These are phyloP conservation scores for Biscogniauxia mediterranea DNA, from an alignment of 2,329 filamentous ascomycete species.

Conservation along the genomic window DNA sequence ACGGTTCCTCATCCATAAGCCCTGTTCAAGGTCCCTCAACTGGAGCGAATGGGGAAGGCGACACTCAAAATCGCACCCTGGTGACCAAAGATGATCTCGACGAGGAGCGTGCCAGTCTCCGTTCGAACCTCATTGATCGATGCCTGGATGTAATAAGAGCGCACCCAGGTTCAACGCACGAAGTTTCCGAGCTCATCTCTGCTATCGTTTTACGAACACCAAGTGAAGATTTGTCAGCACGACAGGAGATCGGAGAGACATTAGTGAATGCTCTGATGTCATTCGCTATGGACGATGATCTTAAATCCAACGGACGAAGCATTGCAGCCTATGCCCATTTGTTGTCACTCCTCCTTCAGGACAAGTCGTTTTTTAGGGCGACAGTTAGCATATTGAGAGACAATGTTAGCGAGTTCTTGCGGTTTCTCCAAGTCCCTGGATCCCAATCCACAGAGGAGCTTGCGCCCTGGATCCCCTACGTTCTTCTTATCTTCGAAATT, in stretches of 20 bases:
- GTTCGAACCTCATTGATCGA: conserved; percentile 78
- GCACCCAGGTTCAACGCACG: conserved; percentile 85
- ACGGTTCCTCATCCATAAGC: conserved; percentile 23
- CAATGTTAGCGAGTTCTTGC: conserved; percentile 72
- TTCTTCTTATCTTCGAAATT: conserved; percentile 86
- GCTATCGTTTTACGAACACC: conserved; percentile 64
- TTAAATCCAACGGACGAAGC: conserved; percentile 58
- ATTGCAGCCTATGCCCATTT: conserved; percentile 91
- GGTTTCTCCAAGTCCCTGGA: conserved; percentile 71
- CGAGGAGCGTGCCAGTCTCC: conserved; percentile 67
- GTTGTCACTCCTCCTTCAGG: conserved; percentile 81
- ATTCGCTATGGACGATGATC: conserved; percentile 58
- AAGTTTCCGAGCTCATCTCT: conserved; percentile 82
- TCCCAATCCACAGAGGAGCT: conserved; percentile 70
- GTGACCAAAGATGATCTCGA: conserved; percentile 78
- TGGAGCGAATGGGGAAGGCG: conserved; percentile 17
- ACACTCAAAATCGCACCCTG: conserved; percentile 27
- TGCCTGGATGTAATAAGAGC: conserved; percentile 87
- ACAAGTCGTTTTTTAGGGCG: conserved; percentile 74
- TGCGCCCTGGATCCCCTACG: conserved; percentile 90
- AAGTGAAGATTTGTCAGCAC: conserved; percentile 47
- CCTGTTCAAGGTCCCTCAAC: conserved; percentile 20
- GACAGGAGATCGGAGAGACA: conserved; percentile 76
- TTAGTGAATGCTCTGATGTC: conserved; percentile 81
- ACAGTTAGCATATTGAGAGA: conserved; percentile 74